A percentile compares a stretch with the other conserved stretches of the same genome.
Evolutionary conservation across 345 rosid species (phyloP).

Genomic region (thale cress (Arabidopsis thaliana)): DNA sequence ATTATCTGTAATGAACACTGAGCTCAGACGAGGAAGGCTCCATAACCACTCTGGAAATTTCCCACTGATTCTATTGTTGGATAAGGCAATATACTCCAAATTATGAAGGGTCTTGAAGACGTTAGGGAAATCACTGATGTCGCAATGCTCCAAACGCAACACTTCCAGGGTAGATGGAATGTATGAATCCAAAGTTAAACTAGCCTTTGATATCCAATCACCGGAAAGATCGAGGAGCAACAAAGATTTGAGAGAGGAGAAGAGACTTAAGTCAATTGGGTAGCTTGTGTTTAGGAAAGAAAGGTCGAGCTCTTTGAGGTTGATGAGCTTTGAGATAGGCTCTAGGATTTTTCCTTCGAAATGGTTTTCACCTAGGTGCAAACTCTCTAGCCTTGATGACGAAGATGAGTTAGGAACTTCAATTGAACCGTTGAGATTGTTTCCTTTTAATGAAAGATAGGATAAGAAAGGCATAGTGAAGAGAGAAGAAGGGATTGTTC

Average conservation of each 20-base stretch:
- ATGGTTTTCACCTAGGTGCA: neutral
- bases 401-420: neutral
- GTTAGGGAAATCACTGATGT: neutral
- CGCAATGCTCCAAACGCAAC: neutral
- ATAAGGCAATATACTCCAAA: neutral
- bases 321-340: slow-evolving; percentile 10
- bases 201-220: neutral
- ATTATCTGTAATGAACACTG: neutral
- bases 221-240: neutral
- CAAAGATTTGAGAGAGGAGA: slow-evolving; percentile 4
- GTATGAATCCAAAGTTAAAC: neutral
- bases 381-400: neutral
- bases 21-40: neutral
- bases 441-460: neutral
- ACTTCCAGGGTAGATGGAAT: neutral
- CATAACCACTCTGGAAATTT: neutral
- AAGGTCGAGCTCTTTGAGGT: neutral
- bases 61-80: neutral
- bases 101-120: neutral
- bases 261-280: neutral
- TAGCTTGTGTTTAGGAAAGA: neutral
- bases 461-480: neutral
- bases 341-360: neutral
- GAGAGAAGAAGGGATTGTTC: slow-evolving; percentile 2
- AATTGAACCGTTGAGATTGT: slow-evolving; percentile 3